A percentile compares a stretch with the other conserved stretches of the same genome.
Evolutionary conservation across 202 grass and related monocot species (phyloP).

Genomic region (Cymbopogon flexuosus): DNA sequence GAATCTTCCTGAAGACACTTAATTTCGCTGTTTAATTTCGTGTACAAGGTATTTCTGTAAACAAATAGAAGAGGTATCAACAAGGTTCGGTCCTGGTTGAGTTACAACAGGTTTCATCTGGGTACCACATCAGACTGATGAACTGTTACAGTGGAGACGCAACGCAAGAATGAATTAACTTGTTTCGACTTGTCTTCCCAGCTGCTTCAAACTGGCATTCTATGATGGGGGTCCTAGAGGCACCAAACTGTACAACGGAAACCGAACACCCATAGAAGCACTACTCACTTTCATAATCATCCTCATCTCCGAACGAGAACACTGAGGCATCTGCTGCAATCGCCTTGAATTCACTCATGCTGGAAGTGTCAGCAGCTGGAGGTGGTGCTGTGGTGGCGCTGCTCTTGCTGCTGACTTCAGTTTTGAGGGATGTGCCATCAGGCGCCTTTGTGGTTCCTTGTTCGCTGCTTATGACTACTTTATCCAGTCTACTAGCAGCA

Average conservation of each 20-base stretch:
- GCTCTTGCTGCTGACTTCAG: constrained; percentile 42
- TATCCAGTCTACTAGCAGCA: constrained; percentile 48
- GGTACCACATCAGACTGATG: constrained; percentile 17
- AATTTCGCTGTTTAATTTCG: background rate
- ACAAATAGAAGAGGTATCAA: constrained; percentile 16
- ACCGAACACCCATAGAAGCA: background rate
- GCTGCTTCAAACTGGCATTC: constrained; percentile 22
- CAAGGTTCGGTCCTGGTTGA: constrained; percentile 12
- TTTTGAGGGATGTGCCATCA: constrained; percentile 36
- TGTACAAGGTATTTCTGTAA: background rate
- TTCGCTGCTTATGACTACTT: constrained; percentile 47
- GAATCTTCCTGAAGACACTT: background rate
- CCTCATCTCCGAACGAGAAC: constrained; percentile 91
- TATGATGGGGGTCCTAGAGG: constrained; percentile 13
- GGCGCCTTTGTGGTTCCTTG: constrained; percentile 31
- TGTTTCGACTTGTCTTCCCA: background rate
- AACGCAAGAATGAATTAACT: constrained; percentile 36
- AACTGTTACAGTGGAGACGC: constrained; percentile 20
- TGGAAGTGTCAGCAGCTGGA: constrained; percentile 39
- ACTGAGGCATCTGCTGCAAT: constrained; percentile 94
- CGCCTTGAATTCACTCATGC: constrained; percentile 92
- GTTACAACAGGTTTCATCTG: constrained; percentile 31
- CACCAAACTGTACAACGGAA: constrained; percentile 35
- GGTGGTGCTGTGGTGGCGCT: constrained; percentile 22
- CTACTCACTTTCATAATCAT: constrained; percentile 96